Base-by-base conservation (phyloP, 2,329 filamentous ascomycete genomes). In the Orbilia javanica region DNA sequence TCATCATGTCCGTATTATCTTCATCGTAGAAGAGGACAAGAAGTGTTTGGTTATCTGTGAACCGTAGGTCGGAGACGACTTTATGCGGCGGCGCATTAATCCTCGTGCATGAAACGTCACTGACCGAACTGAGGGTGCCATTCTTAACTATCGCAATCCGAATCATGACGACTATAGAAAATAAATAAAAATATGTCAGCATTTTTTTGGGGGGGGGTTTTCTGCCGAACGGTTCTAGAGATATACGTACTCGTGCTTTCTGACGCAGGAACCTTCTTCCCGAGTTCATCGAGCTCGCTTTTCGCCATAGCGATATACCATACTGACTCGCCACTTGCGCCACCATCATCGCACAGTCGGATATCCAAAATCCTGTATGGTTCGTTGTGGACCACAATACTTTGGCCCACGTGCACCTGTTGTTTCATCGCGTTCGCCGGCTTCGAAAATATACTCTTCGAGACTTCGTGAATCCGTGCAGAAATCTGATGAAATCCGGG, bases 401-500 rank as follows among this genome's bases (percentile, higher is more conserved):
- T 80, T 46, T 80, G 80, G 4, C 81, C 80, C 25, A 82, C 69
- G 36, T 81, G 79, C 31, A 82, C 68, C 68, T 81, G 80, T 36
- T 81, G 80, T 55, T 80, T 81, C 81, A 82, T 82, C 5, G 81
- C 80, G 44, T 81, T 79, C 22, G 81, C 81, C 18, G 81, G 81
- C 60, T 82, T 82, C 31, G 80, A 79, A 66, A 82, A 82, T 15
- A 82, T 80, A 8, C 71, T 76, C 34, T 80, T 80, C 25, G 80
- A 80, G n/a, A 82, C 80, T n/a, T 80, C 81, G 22, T 80, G 79
- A 27, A 82, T 71, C 50, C 81, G 67, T 8, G 79, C 67, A 1
- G 72, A 79, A 20, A 82, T 46, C 53, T 82, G 81, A 63, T 77
- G 76, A 34, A 82, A 81, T 7, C 81, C 80, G 13, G 81, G 80